phyloP scores from a whole-genome alignment of 139 green algal genomes.

The Spirogloea muscicola region DNA sequence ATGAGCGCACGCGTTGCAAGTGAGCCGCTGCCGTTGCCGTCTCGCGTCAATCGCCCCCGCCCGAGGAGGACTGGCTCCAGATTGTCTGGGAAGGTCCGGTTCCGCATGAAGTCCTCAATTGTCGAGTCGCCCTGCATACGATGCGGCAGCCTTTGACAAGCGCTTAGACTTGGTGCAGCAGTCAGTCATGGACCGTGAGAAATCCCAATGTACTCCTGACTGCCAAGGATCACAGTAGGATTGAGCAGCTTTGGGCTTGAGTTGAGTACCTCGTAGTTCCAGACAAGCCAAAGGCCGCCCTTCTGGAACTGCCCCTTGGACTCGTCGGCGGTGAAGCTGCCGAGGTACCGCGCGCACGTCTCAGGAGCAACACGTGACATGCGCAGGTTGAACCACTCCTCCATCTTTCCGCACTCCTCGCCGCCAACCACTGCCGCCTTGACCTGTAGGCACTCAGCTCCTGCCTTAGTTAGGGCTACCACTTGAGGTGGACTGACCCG shows the following conservation, averaged over 20 bases:
- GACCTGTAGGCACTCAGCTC: too few relatives aligned
- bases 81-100: conserved; percentile 41
- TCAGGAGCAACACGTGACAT: conserved; percentile 24
- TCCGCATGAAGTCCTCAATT: conserved; percentile 28
- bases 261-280: conserved; percentile 50
- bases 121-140: conserved; percentile 39
- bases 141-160: too few relatives aligned
- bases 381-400: conserved; percentile 49
- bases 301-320: conserved; percentile 28
- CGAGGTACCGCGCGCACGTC: conserved; percentile 35
- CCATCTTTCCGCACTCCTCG: conserved; percentile 32
- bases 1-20: conserved; percentile 6
- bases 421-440: conserved; percentile 28
- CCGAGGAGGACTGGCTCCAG: conserved; percentile 38
- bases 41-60: too few relatives aligned
- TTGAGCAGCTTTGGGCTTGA: too few relatives aligned
- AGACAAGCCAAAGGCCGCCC: conserved; percentile 45
- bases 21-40: too few relatives aligned
- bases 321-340: conserved; percentile 38
- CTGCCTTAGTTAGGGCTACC: too few relatives aligned
- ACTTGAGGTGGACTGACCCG: too few relatives aligned
- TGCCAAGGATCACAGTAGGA: too few relatives aligned
- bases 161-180: too few relatives aligned
- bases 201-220: too few relatives aligned
- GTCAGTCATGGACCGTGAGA: too few relatives aligned